Evolutionary conservation across 345 rosid genomes (phyloP), one percentile per base, ranked within the genome.

Genomic region (Lepidium africanum): DNA sequence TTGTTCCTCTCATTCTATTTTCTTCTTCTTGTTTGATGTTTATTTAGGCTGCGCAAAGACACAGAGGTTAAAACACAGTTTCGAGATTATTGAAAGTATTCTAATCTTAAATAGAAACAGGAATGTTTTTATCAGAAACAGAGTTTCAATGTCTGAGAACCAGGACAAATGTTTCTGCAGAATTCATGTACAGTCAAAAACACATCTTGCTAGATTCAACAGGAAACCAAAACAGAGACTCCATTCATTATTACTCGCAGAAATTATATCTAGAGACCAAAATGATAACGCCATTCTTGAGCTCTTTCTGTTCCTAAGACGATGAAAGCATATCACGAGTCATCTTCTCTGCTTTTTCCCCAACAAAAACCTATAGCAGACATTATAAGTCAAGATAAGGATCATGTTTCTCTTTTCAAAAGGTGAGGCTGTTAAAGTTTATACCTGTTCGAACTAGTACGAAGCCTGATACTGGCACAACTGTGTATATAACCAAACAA

Each of bases 301-400:
- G 63, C 48, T 65, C 16, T 51, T 5, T 41, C 42, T 59, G 35
- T 52, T 52, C 37, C 65, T 75, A 75, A 16, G 75, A 69, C 7
- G 59, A 6, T 13, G 74, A 46, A 55, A 75, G 35, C 80, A 83
- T 73, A 54, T 90, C 98, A 48, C 96, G 93, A 6, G 82, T 82
- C 98, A 90, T 92, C 83, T 87, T 86, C 69, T 90, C 98, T 30
- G 86, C 96, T 51, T 73, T 47, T 30, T 87, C 89, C 32, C 96
- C 96, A n/a, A n/a, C n/a, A n/a, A n/a, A n/a, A n/a, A n/a, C n/a
- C n/a, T n/a, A n/a, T n/a, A n/a, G n/a, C n/a, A 55, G 0, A 53
- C 38, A 37, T 25, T 5, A 37, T 4, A 19, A 38, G 19, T 5
- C 49, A 43, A 59, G 30, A 54, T 43, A 58, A 52, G 32, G 14